Evolutionary conservation across 345 rosid species (phyloP), one percentile per base, ranked within the genome.

Genomic region (Corchorus olitorius): DNA sequence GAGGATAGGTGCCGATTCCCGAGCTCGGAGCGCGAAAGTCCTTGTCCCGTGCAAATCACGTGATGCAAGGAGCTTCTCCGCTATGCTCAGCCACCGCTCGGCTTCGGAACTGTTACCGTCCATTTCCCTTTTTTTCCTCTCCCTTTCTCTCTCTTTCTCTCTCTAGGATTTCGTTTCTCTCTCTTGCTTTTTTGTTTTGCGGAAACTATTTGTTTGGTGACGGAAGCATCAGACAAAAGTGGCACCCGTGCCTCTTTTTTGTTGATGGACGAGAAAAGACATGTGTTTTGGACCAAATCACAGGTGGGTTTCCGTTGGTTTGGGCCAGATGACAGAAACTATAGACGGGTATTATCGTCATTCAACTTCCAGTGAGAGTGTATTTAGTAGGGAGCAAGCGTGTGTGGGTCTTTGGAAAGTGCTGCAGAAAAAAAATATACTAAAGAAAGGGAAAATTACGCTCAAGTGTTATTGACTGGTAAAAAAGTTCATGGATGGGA

Each of bases 21-120:
- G 84, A 12, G 90, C 97, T 35, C 97, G 89, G 86, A 86, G 86
- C 85, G 99, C 99, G 68, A 90, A 93, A 53, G 84, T 88, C 76
- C 87, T 81, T 1, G 99, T 91, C 41, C 93, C 98, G 35, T 90
- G 90, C 52, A 92, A 85, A 75, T 96, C 99, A 20, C 84, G 91
- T 1, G 97, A 84, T 14, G 86, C 83, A 5, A 96, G 76, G 7
- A 94, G 94, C 88, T 94, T 96, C 87, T 91, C 97, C 13, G 98
- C 90, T 56, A 90, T 88, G n/a, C 85, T 84, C 14, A 94, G 87
- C 94, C 97, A 93, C 76, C 91, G 94, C 79, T 91, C 89, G 22
- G 95, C 98, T 76, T 92, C 97, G 73, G 80, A 85, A 74, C 89
- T 77, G 70, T 83, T 85, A 19, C 84, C 78, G 65, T 86, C 82